Percentiles rank a stretch among this genome's conserved stretches.
These are phyloP conservation scores for Lathyrus tuberosus DNA, from an alignment of 306 rosid species.

Conservation along the genomic window DNA sequence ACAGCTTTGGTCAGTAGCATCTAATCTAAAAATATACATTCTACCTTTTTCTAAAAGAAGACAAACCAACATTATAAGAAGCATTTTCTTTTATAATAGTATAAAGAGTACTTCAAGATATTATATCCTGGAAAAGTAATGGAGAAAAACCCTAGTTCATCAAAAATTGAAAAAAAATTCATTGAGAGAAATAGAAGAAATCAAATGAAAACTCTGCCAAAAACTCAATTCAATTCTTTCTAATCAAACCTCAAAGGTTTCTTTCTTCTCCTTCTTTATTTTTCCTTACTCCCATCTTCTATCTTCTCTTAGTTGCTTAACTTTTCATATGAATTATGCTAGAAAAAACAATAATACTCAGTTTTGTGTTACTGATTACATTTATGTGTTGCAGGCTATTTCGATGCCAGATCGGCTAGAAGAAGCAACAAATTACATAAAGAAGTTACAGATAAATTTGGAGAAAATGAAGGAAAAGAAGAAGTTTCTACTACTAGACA, in stretches of 20 bases:
- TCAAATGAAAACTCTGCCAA: constrained; percentile 69
- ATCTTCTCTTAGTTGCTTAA: background rate
- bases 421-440: constrained; percentile 70
- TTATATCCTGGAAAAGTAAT: constrained; percentile 33
- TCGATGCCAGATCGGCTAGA: constrained; percentile 61
- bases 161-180: constrained; percentile 65
- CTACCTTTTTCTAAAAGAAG: constrained; percentile 39
- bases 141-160: constrained; percentile 61
- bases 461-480: constrained; percentile 73
- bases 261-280: background rate
- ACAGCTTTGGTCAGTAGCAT: constrained; percentile 36
- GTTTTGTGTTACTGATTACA: background rate
- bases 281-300: background rate
- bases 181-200: constrained; percentile 67
- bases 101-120: background rate
- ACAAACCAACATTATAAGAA: constrained; percentile 7
- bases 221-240: constrained; percentile 64
- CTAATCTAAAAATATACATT: constrained; percentile 20
- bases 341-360: too few species aligned
- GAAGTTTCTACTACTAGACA: too few species aligned
- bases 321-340: too few species aligned
- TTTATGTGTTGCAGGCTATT: constrained; percentile 35
- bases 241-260: constrained; percentile 55
- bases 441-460: constrained; percentile 57
- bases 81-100: background rate